Conservation (phyloP, 768 basidiomycete species). For the Pleurotus tuber-regium region DNA sequence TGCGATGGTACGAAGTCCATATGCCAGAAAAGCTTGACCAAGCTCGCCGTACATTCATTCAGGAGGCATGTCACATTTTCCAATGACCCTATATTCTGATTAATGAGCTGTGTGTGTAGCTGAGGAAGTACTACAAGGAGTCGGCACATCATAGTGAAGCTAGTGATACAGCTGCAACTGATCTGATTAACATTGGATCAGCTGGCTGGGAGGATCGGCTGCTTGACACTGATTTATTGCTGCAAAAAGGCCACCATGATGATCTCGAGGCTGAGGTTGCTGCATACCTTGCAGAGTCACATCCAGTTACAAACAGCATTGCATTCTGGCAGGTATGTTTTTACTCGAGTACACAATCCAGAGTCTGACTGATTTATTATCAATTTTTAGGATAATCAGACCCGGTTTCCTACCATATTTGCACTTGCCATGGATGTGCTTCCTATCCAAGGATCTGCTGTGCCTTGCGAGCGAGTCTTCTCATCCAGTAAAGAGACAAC, state of each 20-base stretch:
- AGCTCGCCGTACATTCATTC: neutral
- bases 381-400: slow-evolving; percentile 18
- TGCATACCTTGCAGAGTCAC: slow-evolving; percentile 16
- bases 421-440: slow-evolving; percentile 26
- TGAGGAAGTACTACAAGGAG: neutral
- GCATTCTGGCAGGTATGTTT: slow-evolving; percentile 22
- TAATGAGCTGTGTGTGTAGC: neutral
- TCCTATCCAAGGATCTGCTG: slow-evolving; percentile 29
- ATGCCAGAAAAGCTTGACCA: neutral
- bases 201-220: slow-evolving; percentile 13
- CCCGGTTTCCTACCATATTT: slow-evolving; percentile 25
- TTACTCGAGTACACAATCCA: no score
- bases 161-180: neutral
- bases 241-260: neutral
- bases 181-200: neutral
- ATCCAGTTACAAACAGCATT: slow-evolving; percentile 8
- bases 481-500: slow-evolving; percentile 28
- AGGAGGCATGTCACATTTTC: neutral
- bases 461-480: slow-evolving; percentile 29
- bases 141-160: neutral
- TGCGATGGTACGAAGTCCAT: slow-evolving; percentile 3
- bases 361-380: neutral
- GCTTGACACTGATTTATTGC: neutral
- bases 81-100: neutral
- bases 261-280: slow-evolving; percentile 18